Evolutionary conservation across 768 basidiomycete genomes (phyloP), one percentile per base, ranked within the genome.

Genomic region (Porphyrellus cyaneotinctus): DNA sequence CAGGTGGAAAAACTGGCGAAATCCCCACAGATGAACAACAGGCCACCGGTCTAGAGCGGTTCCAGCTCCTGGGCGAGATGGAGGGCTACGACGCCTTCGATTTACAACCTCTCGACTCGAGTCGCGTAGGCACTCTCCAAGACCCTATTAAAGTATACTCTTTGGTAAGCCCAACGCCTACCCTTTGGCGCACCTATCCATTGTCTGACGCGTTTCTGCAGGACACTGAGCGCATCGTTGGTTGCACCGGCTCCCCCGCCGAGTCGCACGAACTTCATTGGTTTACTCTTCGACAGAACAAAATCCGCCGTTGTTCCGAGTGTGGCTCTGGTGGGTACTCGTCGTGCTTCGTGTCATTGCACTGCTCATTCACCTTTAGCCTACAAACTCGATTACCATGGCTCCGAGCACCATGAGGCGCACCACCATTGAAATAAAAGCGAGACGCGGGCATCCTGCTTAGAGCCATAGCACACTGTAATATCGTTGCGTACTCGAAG

Each of bases 261-360:
- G 95, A 98, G 72, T 95, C 93, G 31, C 95, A 97, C 74, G 92
- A 97, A 63, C 78, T 94, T 49, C 77, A 84, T 62, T 97, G 95
- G 95, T 83, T 93, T 69, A 79, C 67, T 55, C 58, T 89, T 61
- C 77, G 71, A 54, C 78, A 82, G 62, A 78, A 87, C 63, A 83
- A 85, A 70, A 76, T 79, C 59, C 75, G 78, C 57, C 88, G 95
- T 68, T 97, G 95, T 83, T 77, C 82, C 13, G 95, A 97, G 74
- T 97, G 95, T 60, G 95, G 95, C 62, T 93, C 87, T 51, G 91
- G 93, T 95, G 64, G 46, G 85, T 73, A 26, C 43, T 45, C 26
- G 14, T 42, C 14, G 28, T 9, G n/a, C 53, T 36, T 42, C 2
- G n/a, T 45, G 20, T 39, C 9, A 22, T 24, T 24, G 5, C 17